Percentiles rank a stretch among this genome's conserved stretches.
phyloP scores from a whole-genome alignment of 306 rosid species.

The Lablab purpureus region DNA sequence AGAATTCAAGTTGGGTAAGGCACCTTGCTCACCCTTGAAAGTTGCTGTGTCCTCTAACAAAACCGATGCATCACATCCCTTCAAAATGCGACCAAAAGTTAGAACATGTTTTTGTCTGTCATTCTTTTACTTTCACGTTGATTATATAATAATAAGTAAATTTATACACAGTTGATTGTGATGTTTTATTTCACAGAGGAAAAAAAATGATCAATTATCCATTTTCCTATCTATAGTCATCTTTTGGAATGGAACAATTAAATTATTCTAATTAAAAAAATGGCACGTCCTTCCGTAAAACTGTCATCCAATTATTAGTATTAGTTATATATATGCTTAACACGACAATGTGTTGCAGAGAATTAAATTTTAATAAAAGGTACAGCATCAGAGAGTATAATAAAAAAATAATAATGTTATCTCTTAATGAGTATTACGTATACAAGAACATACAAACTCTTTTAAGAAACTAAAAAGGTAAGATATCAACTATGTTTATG shows the following conservation, averaged over 20 bases:
- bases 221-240: neutral
- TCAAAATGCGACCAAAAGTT: neutral
- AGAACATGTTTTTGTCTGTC: neutral
- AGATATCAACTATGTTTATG: neutral
- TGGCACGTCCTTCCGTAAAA: neutral
- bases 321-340: neutral
- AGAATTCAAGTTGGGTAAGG: conserved; percentile 58
- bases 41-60: conserved; percentile 51
- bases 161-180: neutral
- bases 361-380: neutral
- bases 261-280: neutral
- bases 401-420: neutral
- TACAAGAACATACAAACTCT: neutral
- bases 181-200: neutral
- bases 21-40: conserved; percentile 63
- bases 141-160: too few relatives aligned
- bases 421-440: neutral
- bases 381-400: neutral
- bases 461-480: neutral
- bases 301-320: neutral
- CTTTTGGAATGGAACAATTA: neutral
- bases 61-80: conserved; percentile 75
- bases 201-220: neutral
- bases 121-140: neutral
- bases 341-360: neutral